Conservation (phyloP, 495 filamentous ascomycete genomes). For the Podospora pseudoanserina region DNA sequence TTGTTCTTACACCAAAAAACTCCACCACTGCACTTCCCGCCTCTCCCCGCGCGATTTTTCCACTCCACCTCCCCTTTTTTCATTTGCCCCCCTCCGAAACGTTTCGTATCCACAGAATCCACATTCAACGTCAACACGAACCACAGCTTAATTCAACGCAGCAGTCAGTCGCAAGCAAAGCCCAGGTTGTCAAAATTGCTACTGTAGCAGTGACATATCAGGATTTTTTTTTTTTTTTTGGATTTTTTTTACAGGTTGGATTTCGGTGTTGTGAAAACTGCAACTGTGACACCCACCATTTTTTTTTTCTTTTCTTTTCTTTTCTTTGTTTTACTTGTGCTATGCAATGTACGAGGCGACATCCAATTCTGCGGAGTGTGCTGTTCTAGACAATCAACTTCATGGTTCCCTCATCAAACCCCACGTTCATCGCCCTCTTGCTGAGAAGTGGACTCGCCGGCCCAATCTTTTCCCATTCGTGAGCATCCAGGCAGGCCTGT, state of each 20-base stretch:
- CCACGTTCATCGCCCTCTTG: slow-evolving; percentile 28
- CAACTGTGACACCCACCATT: background rate
- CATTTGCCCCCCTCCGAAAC: background rate
- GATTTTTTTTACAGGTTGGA: too few species aligned
- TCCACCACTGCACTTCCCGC: background rate
- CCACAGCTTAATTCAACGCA: background rate
- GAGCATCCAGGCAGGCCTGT: slow-evolving; percentile 61
- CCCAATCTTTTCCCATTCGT: slow-evolving; percentile 46
- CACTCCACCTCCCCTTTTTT: background rate
- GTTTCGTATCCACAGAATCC: background rate
- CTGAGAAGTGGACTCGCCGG: slow-evolving; percentile 34
- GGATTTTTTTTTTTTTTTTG: background rate
- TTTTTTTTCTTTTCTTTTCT: background rate
- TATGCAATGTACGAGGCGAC: background rate
- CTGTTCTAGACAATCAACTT: background rate
- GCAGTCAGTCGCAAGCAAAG: background rate
- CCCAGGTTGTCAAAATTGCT: background rate
- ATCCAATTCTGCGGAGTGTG: background rate
- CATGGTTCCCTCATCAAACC: slow-evolving; percentile 27
- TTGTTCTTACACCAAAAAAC: background rate
- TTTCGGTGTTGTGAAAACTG: background rate
- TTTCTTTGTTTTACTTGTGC: background rate
- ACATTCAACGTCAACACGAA: background rate
- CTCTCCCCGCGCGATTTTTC: background rate
- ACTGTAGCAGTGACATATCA: background rate